phyloP scores from a whole-genome alignment of 2,329 filamentous ascomycete species.

The Neodidymelliopsis sp. region DNA sequence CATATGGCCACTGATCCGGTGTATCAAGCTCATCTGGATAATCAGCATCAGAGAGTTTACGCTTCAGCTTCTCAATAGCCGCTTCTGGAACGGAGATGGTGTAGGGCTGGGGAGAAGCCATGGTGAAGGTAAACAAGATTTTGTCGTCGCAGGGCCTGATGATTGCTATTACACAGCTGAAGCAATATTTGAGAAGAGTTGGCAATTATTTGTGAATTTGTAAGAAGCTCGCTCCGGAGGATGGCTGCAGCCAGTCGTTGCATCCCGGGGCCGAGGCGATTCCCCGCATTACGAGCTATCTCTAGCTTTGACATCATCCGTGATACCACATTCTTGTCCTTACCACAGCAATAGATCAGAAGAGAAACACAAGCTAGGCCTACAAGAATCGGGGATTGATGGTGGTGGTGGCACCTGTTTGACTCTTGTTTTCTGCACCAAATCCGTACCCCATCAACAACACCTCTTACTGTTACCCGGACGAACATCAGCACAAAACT shows the following conservation, averaged over 20 bases:
- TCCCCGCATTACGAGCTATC: slow-evolving; percentile 12
- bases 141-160: background rate
- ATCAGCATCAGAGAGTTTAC: slow-evolving; percentile 61
- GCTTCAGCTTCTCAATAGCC: slow-evolving; percentile 61
- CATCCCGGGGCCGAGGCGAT: slow-evolving; percentile 1
- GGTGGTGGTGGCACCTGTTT: no score
- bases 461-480: no score
- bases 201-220: background rate
- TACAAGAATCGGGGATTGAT: no score
- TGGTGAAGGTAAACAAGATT: slow-evolving; percentile 3
- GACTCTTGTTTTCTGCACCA: no score
- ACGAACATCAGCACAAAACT: no score
- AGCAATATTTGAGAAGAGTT: background rate
- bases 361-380: no score
- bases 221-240: background rate
- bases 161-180: background rate
- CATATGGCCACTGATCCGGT: slow-evolving; percentile 62
- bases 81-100: slow-evolving; percentile 47
- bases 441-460: no score
- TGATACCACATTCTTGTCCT: background rate
- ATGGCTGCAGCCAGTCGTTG: slow-evolving; percentile 1
- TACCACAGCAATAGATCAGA: no score
- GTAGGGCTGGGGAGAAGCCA: slow-evolving; percentile 31
- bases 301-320: background rate
- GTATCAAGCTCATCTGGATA: slow-evolving; percentile 64